Percentiles rank a stretch among this genome's conserved stretches.
Evolutionary conservation across 225 moss, liverwort and hornwort genomes (phyloP).

Genomic region (Ulota crispa): DNA sequence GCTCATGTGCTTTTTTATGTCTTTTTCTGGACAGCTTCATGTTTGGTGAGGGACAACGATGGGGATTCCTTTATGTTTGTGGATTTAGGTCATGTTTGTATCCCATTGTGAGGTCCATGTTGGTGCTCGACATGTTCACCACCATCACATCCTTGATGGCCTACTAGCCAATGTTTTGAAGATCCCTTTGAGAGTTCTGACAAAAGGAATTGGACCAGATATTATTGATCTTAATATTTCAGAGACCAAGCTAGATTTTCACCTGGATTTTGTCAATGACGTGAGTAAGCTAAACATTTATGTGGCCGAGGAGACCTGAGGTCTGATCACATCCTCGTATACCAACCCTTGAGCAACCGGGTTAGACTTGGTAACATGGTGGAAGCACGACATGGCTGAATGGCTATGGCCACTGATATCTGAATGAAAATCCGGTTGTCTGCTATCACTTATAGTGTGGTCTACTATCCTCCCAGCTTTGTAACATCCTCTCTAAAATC

Average conservation of each 20-base stretch:
- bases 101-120: slow-evolving; percentile 9
- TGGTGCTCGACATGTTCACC: slow-evolving; percentile 11
- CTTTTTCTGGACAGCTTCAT: background rate
- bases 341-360: background rate
- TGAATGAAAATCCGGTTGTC: background rate
- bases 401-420: background rate
- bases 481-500: background rate
- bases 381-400: background rate
- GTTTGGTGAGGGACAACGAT: slow-evolving; percentile 19
- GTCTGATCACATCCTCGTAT: background rate
- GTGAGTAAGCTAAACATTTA: background rate
- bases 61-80: background rate
- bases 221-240: background rate
- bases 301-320: background rate
- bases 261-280: background rate
- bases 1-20: background rate
- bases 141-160: background rate
- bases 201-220: background rate
- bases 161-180: background rate
- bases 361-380: background rate
- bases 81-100: slow-evolving; percentile 16
- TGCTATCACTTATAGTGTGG: background rate
- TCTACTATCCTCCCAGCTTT: background rate
- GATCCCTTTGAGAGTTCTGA: background rate
- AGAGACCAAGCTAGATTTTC: background rate